Evolutionary conservation across 2,329 filamentous ascomycete genomes (phyloP).

Genomic region (Metarhizium humberi): DNA sequence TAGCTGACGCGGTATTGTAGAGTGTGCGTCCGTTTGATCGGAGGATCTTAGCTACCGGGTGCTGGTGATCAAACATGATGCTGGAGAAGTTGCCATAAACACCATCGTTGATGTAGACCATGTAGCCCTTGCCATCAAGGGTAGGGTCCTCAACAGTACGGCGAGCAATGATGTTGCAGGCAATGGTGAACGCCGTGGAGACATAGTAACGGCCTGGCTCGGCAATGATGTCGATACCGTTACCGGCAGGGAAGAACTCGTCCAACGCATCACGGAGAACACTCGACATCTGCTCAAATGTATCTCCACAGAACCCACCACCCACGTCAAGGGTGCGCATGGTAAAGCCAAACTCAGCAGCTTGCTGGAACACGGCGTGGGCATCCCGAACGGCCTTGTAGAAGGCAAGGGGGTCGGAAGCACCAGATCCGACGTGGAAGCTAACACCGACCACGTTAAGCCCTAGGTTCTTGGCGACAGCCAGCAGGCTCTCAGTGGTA

Average conservation of each 20-base stretch:
- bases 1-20: slow-evolving; percentile 46
- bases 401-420: slow-evolving; percentile 87
- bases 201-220: slow-evolving; percentile 97
- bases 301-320: slow-evolving; percentile 84
- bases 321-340: slow-evolving; percentile 89
- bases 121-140: slow-evolving; percentile 65
- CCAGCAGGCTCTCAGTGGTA: slow-evolving; percentile 65
- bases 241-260: slow-evolving; percentile 70
- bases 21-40: slow-evolving; percentile 48
- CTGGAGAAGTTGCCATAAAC: slow-evolving; percentile 98
- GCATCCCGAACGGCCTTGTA: slow-evolving; percentile 86
- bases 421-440: slow-evolving; percentile 96
- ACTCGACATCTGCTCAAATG: slow-evolving; percentile 81
- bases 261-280: slow-evolving; percentile 75
- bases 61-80: slow-evolving; percentile 98
- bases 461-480: slow-evolving; percentile 69
- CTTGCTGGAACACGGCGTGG: slow-evolving; percentile 80
- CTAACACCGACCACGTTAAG: slow-evolving; percentile 93
- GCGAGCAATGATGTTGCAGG: slow-evolving; percentile 91
- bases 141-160: slow-evolving; percentile 72
- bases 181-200: slow-evolving; percentile 84
- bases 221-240: slow-evolving; percentile 74
- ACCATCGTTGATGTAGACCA: slow-evolving; percentile 96
- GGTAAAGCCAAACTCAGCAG: slow-evolving; percentile 62
- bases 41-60: slow-evolving; percentile 76